Conservation (phyloP, 23 red algal species). For the Pyropia haitanensis region DNA sequence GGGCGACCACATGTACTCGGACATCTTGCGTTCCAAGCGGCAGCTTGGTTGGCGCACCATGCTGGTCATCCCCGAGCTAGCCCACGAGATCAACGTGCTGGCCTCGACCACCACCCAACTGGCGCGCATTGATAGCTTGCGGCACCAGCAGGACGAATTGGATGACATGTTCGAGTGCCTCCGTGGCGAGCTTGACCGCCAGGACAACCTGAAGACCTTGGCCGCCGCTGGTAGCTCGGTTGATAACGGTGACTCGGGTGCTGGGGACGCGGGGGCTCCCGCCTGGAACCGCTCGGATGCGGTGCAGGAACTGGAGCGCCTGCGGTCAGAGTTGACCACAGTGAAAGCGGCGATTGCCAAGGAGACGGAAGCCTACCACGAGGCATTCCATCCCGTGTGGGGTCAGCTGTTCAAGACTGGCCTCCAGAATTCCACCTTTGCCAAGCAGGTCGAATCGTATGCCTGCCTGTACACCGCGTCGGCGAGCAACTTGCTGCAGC, state of each 20-base stretch:
- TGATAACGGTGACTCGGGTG: neutral
- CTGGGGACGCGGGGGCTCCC: neutral
- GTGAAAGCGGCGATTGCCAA: constrained; percentile 42
- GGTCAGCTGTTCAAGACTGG: constrained; percentile 99
- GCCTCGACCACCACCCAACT: constrained; percentile 32
- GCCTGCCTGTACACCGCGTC: constrained; percentile 90
- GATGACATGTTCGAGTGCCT: constrained; percentile 89
- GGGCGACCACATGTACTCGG: constrained; percentile 97
- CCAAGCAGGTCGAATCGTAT: constrained; percentile 96
- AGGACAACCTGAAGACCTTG: neutral
- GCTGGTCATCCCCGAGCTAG: constrained; percentile 93
- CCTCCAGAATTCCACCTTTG: constrained; percentile 92
- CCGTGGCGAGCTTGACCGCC: constrained; percentile 31
- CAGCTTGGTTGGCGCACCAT: constrained; percentile 97
- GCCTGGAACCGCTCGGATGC: constrained; percentile 17
- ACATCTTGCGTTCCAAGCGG: constrained; percentile 89
- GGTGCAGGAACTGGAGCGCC: constrained; percentile 22
- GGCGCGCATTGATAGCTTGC: constrained; percentile 39
- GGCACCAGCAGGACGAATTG: constrained; percentile 64
- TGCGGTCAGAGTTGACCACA: constrained; percentile 19
- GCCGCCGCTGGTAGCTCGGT: neutral
- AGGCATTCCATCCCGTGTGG: constrained; percentile 82
- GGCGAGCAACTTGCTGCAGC: constrained; percentile 68
- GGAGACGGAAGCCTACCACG: constrained; percentile 64
- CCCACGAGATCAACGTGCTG: constrained; percentile 82